phyloP scores from a whole-genome alignment of 768 basidiomycete genomes.

The Pisolithus marmoratus region DNA sequence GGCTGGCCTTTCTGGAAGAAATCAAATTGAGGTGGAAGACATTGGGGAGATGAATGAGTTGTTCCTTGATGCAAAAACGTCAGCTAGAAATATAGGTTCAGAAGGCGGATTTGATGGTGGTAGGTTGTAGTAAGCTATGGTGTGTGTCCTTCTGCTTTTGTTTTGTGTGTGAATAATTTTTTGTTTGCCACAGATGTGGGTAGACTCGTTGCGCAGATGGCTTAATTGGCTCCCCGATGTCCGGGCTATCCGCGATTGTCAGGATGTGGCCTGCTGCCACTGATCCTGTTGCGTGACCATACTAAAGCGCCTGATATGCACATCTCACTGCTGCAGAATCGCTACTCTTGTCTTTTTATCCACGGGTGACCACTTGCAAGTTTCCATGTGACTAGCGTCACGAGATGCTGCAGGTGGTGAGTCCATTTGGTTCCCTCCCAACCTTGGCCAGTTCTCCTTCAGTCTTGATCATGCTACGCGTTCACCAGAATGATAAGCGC shows the following conservation, averaged over 20 bases:
- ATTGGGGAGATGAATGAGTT: constrained; percentile 90
- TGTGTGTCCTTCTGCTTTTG: constrained; percentile 3
- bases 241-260: not conserved
- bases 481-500: not conserved
- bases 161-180: constrained; percentile 1
- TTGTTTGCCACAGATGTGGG: constrained; percentile 1
- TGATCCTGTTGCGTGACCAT: not conserved
- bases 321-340: no score
- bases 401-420: no score
- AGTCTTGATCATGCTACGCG: no score
- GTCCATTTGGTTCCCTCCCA: no score
- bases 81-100: constrained; percentile 48
- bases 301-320: not conserved
- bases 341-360: no score
- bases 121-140: constrained; percentile 17
- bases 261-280: not conserved
- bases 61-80: constrained; percentile 91
- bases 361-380: no score
- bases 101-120: constrained; percentile 32
- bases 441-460: no score
- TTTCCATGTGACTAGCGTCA: no score
- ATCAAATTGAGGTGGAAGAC: constrained; percentile 82
- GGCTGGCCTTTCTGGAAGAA: constrained; percentile 68
- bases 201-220: constrained; percentile 4
- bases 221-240: not conserved